phyloP scores from a whole-genome alignment of 176 grass and related monocot genomes.

The Avena sativa region DNA sequence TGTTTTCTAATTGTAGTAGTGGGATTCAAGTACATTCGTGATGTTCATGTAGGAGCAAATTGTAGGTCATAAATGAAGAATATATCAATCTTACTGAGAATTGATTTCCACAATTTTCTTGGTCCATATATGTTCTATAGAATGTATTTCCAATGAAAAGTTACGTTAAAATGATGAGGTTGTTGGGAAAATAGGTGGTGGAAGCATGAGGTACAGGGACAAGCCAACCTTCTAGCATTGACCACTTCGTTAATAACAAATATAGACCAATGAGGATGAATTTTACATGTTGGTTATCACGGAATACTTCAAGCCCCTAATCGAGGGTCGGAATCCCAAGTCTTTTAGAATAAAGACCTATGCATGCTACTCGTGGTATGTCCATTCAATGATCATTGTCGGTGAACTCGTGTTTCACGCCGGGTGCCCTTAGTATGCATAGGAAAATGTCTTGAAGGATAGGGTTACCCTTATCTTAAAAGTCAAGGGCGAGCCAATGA shows the following conservation, averaged over 20 bases:
- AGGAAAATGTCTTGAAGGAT: background rate
- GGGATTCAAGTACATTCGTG: background rate
- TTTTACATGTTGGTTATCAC: background rate
- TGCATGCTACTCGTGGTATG: background rate
- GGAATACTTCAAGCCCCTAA: background rate
- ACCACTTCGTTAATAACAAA: background rate
- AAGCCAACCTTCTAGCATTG: background rate
- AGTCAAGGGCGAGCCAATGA: background rate
- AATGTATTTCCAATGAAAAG: background rate
- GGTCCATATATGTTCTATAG: background rate
- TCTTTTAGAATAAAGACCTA: background rate
- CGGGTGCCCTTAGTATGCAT: background rate
- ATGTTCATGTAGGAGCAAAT: background rate
- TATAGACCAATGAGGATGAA: background rate
- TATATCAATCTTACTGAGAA: too few species aligned
- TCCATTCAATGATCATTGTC: background rate
- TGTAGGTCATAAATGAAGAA: background rate
- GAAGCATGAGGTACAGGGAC: background rate
- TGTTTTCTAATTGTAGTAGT: background rate
- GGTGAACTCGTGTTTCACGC: background rate
- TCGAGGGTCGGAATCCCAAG: background rate
- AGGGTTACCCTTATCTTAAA: background rate
- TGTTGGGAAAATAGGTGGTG: background rate
- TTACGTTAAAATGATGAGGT: background rate
- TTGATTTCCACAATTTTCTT: background rate